A percentile compares a stretch with the other conserved stretches of the same genome.
Conservation (phyloP, 768 basidiomycete genomes). For the Suillus variegatus region DNA sequence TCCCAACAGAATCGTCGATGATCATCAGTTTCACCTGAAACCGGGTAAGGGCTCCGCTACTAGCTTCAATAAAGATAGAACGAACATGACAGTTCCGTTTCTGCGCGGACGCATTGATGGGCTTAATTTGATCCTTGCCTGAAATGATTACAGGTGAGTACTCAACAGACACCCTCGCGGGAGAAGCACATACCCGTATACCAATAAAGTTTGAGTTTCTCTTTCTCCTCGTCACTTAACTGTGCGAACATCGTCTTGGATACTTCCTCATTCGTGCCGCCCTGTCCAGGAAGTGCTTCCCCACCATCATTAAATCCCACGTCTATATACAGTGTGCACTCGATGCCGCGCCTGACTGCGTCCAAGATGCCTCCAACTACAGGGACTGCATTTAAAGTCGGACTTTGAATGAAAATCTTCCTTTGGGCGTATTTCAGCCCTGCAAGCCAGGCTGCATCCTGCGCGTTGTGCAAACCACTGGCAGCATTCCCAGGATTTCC, state of each 20-base stretch:
- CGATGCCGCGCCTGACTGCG: slow-evolving; percentile 61
- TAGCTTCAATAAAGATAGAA: slow-evolving; percentile 4
- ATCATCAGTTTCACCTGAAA: slow-evolving; percentile 61
- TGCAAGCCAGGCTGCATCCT: slow-evolving; percentile 69
- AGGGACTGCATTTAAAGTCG: slow-evolving; percentile 68
- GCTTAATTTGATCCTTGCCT: slow-evolving; percentile 64
- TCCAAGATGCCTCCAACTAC: slow-evolving; percentile 59
- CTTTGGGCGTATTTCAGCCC: slow-evolving; percentile 59
- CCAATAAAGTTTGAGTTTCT: slow-evolving; percentile 55
- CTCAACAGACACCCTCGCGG: slow-evolving; percentile 4
- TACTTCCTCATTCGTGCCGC: slow-evolving; percentile 74
- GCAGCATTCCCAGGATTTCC: slow-evolving; percentile 50
- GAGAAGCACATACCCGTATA: slow-evolving; percentile 39
- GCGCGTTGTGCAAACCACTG: slow-evolving; percentile 50
- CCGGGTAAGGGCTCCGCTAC: neutral
- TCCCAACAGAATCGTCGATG: slow-evolving; percentile 64
- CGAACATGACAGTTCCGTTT: slow-evolving; percentile 69
- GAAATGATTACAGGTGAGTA: neutral
- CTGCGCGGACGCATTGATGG: slow-evolving; percentile 64
- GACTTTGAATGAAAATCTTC: slow-evolving; percentile 73
- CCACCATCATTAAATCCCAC: slow-evolving; percentile 59
- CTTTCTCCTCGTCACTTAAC: slow-evolving; percentile 45
- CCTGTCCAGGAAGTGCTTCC: slow-evolving; percentile 66
- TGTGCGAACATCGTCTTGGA: slow-evolving; percentile 56
- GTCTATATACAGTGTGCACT: slow-evolving; percentile 61